Base-by-base conservation (phyloP, 345 rosid genomes). In the Gossypium mustelinum region DNA sequence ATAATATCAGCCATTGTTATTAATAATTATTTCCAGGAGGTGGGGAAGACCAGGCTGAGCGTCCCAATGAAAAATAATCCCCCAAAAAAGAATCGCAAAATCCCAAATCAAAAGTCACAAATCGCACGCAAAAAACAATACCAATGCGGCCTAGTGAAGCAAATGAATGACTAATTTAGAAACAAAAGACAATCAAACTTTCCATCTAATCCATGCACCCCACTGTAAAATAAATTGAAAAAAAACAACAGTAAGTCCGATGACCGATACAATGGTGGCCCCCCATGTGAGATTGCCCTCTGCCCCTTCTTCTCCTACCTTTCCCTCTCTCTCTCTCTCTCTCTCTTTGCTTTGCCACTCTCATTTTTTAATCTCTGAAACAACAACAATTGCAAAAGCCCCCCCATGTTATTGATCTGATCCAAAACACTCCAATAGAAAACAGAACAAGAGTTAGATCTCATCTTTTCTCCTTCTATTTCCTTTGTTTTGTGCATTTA, bases 311-410 rank as follows among this genome's bases (percentile, higher is more conserved):
- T 11, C 41, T 34, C 41, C 41, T 1, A 34, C 41, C 41, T 34
- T 34, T 34, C 5, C 41, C 41, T 5, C 41, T 34, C 41, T 34
- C 39, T 34, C 34, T 29, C 34, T 34, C 5, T 29, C 39, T 4
- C 41, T 34, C 7, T 34, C 41, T 34, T 3, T 34, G 7, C 41
- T 34, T 34, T 34, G 41, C 41, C 41, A 34, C 41, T 34, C 41
- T 34, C 7, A 34, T 50, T 48, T 68, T 68, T 68, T 48, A 47
- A 14, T 48, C 72, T 68, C 72, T 68, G 39, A 47, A 47, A 68
- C 54, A 44, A 47, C 55, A 7, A 22, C 45, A 61, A 61, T 52
- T 34, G 41, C 41, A 34, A 6, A 34, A 34, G 41, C 41, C 7
- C 41, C 39, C 41, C 41, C 41, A 34, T 34, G 41, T 34, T 34